Evolutionary conservation across 352 stramenopile species (phyloP).

Genomic region (Globisporangium splendens): DNA sequence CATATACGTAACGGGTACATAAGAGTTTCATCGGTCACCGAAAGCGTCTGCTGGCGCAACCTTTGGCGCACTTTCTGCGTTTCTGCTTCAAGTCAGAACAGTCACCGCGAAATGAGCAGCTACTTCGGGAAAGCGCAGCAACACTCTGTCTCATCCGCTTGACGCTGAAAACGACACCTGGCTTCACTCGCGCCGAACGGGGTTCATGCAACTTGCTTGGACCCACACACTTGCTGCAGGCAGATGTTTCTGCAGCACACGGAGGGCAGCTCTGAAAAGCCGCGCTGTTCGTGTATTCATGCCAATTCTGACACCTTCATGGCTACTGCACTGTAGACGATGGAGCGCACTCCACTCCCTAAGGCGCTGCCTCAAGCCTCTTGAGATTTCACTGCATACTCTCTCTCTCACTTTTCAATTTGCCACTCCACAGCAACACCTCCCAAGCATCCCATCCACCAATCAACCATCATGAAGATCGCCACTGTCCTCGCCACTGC

Average conservation of each 20-base stretch:
- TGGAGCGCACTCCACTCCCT: neutral
- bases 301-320: too few relatives aligned
- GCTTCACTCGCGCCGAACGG: neutral
- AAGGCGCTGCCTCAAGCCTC: neutral
- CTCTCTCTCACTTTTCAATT: constrained; percentile 10
- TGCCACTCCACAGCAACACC: neutral
- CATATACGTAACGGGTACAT: too few relatives aligned
- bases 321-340: neutral
- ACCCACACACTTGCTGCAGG: neutral
- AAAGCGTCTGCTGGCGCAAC: too few relatives aligned
- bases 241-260: neutral
- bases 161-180: too few relatives aligned
- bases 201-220: neutral
- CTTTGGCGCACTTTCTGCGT: too few relatives aligned
- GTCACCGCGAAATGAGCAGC: too few relatives aligned
- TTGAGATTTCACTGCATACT: neutral
- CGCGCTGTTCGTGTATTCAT: too few relatives aligned
- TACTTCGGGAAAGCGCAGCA: too few relatives aligned
- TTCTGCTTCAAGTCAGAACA: too few relatives aligned
- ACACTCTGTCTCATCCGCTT: too few relatives aligned
- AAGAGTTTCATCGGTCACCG: too few relatives aligned
- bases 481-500: neutral
- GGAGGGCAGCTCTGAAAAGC: neutral
- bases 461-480: constrained; percentile 9
- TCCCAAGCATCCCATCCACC: neutral